Conservation (phyloP, 805 yeast genomes). For the Schwanniomyces yamadae region DNA sequence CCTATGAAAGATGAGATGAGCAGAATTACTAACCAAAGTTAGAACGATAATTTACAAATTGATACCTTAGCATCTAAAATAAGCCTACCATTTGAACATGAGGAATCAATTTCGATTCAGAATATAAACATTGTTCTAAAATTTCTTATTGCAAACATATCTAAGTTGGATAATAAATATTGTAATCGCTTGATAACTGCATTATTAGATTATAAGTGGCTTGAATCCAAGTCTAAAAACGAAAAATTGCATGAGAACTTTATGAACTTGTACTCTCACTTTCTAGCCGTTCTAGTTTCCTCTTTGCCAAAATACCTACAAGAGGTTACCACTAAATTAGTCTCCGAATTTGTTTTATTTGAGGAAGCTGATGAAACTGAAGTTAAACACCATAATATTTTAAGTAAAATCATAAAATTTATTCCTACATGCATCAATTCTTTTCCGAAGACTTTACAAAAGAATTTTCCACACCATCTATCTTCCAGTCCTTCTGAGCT, state of each 20-base stretch:
- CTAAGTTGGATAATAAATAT: conserved; percentile 60
- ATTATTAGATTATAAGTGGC: conserved; percentile 66
- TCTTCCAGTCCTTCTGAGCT: conserved; percentile 54
- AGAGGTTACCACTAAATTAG: conserved; percentile 71
- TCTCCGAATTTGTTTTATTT: conserved; percentile 52
- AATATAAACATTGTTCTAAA: conserved; percentile 58
- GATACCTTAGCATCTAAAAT: conserved; percentile 62
- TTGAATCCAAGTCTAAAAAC: conserved; percentile 27
- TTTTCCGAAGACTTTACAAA: conserved; percentile 56
- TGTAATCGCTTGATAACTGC: conserved; percentile 57
- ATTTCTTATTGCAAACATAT: conserved; percentile 60
- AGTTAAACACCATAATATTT: conserved; percentile 55
- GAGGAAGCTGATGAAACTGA: conserved; percentile 12
- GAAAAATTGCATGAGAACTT: conserved; percentile 26
- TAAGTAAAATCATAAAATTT: conserved; percentile 61
- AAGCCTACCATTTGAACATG: conserved; percentile 47
- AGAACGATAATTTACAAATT: conserved; percentile 52
- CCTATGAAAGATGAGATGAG: not conserved
- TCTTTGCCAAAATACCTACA: conserved; percentile 88
- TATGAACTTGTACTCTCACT: conserved; percentile 60
- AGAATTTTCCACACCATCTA: conserved; percentile 74
- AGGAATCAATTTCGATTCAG: conserved; percentile 52
- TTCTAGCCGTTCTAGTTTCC: conserved; percentile 75
- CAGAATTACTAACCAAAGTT: conserved; percentile 20
- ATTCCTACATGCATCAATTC: conserved; percentile 80